Evolutionary conservation across 352 stramenopile species (phyloP).

Genomic region (Pythium angustatum): DNA sequence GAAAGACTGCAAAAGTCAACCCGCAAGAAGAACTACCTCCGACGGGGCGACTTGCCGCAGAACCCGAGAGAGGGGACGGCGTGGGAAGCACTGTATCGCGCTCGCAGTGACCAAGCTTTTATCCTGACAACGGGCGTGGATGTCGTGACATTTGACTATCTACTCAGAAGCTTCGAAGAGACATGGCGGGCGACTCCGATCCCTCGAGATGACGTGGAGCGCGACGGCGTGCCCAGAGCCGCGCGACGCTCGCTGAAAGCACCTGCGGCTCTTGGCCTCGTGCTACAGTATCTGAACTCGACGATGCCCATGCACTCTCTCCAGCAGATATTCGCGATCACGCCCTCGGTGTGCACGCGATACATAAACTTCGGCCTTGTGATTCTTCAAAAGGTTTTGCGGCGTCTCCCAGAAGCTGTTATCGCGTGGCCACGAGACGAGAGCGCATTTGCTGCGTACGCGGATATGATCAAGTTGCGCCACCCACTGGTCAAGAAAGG

Average conservation of each 20-base stretch:
- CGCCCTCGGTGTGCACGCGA: constrained; percentile 19
- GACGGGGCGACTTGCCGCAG: background rate
- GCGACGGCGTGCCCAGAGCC: background rate
- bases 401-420: background rate
- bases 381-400: constrained; percentile 16
- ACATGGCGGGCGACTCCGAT: background rate
- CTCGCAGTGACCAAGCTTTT: constrained; percentile 21
- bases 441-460: constrained; percentile 11
- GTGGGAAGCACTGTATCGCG: constrained; percentile 22
- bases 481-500: constrained; percentile 8
- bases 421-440: constrained; percentile 14
- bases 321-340: constrained; percentile 26
- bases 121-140: constrained; percentile 27
- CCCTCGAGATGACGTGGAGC: background rate
- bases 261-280: constrained; percentile 11
- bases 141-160: constrained; percentile 18
- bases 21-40: background rate
- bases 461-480: constrained; percentile 14
- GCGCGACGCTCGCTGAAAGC: constrained; percentile 11
- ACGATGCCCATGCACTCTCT: constrained; percentile 20
- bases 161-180: constrained; percentile 8
- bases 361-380: constrained; percentile 23
- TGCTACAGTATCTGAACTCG: constrained; percentile 26
- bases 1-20: background rate
- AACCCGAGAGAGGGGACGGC: background rate